Evolutionary conservation across 2,329 filamentous ascomycete genomes (phyloP).

Genomic region (Emmonsiellopsis sp.): DNA sequence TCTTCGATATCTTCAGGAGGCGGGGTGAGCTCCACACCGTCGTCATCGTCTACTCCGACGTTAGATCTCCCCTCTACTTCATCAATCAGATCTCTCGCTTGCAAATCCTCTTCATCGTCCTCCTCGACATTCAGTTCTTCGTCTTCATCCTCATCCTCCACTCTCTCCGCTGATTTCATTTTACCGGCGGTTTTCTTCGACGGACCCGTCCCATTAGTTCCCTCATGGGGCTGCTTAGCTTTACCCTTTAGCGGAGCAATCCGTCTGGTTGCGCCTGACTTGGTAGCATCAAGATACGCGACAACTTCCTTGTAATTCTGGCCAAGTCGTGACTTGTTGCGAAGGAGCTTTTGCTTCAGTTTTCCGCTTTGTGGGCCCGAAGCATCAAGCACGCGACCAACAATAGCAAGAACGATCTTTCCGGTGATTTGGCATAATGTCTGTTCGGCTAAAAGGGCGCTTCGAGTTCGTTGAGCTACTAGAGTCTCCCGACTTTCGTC

Average conservation of each 20-base stretch:
- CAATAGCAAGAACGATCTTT: slow-evolving; percentile 72
- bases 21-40: slow-evolving; percentile 7
- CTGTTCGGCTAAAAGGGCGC: slow-evolving; percentile 69
- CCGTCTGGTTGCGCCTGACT: slow-evolving; percentile 21
- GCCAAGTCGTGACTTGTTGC: slow-evolving; percentile 74
- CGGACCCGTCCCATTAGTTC: slow-evolving; percentile 1
- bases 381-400: slow-evolving; percentile 64
- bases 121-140: slow-evolving; percentile 24
- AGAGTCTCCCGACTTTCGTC: slow-evolving; percentile 34
- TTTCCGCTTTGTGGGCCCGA: slow-evolving; percentile 50
- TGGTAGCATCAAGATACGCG: slow-evolving; percentile 64
- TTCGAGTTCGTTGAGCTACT: slow-evolving; percentile 47
- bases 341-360: slow-evolving; percentile 60
- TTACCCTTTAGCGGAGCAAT: slow-evolving; percentile 2
- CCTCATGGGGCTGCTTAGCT: not conserved
- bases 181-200: slow-evolving; percentile 14
- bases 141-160: slow-evolving; percentile 31
- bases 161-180: slow-evolving; percentile 31
- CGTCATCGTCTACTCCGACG: slow-evolving; percentile 6
- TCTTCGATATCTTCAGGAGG: slow-evolving; percentile 27
- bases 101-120: slow-evolving; percentile 35
- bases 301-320: slow-evolving; percentile 79
- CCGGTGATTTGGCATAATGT: slow-evolving; percentile 75
- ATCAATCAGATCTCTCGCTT: slow-evolving; percentile 25
- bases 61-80: slow-evolving; percentile 22